Conservation (phyloP, 768 basidiomycete genomes). For the Leccinum boreale region DNA sequence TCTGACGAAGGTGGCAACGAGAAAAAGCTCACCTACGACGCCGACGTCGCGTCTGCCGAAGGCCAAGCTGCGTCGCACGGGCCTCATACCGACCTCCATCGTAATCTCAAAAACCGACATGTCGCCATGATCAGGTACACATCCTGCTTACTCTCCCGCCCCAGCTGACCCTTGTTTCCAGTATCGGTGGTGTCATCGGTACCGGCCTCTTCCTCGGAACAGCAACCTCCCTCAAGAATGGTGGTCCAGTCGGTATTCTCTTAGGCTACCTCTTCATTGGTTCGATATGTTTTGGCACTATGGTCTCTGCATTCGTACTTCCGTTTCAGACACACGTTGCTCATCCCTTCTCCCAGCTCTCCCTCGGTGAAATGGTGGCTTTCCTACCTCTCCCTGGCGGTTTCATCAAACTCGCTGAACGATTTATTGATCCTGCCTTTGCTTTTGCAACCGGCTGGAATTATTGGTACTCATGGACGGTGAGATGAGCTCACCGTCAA, state of each 20-base stretch:
- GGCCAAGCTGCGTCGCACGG: background rate
- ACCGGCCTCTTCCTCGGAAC: conserved; percentile 38
- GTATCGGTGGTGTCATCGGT: conserved; percentile 40
- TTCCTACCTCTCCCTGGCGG: conserved; percentile 45
- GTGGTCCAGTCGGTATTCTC: conserved; percentile 47
- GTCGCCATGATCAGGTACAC: conserved; percentile 35
- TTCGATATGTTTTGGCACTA: conserved; percentile 36
- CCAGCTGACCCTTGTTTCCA: background rate
- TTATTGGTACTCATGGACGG: conserved; percentile 40
- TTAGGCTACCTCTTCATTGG: conserved; percentile 39
- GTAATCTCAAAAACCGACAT: conserved; percentile 33
- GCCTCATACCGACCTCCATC: conserved; percentile 16
- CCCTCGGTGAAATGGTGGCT: conserved; percentile 45
- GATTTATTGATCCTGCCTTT: conserved; percentile 45
- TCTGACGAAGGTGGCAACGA: conserved; percentile 1
- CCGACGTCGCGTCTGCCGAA: conserved; percentile 9
- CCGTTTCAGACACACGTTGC: background rate
- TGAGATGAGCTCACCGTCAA: background rate
- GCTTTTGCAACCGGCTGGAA: conserved; percentile 44
- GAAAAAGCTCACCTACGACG: background rate
- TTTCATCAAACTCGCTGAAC: conserved; percentile 45
- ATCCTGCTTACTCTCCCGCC: too few relatives aligned
- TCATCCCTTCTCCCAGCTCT: conserved; percentile 18
- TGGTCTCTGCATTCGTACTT: conserved; percentile 24
- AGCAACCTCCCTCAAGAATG: conserved; percentile 34